Base-by-base conservation (phyloP, 495 filamentous ascomycete species). In the Lineolata rhizophorae region DNA sequence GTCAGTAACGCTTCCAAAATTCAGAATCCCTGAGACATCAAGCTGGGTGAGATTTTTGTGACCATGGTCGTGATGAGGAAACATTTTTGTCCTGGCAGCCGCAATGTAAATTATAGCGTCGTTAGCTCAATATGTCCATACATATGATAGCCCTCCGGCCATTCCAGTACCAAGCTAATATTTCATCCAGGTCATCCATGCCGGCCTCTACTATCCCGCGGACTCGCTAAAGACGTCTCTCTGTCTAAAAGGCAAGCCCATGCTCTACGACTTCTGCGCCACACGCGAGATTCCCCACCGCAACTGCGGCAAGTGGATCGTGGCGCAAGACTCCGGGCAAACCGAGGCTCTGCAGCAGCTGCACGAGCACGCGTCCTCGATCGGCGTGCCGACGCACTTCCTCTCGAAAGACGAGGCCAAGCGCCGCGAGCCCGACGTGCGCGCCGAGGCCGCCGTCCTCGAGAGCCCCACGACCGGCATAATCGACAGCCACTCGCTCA, bases 231-330 rank as follows among this genome's bases (percentile, higher is more conserved):
- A 97, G 52, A 82, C 87, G 0, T 50, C 51, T 1, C 70, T 97
- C 31, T 97, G 87, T 54, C 61, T 94, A 43, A 45, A 51, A 27
- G 87, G 87, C 35, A 67, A 68, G 31, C 43, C 72, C 25, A 57
- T 78, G 53, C 57, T 97, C 40, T 97, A 97, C 54, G 59, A 60
- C 6, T 67, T 84, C 30, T 94, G 85, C 60, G 45, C 55, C 1
- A 49, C 54, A 13, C 53, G 76, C 45, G 39, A 46, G 24, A 75
- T 95, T 32, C 72, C 75, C 0, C 63, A 83, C 56, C 57, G 57
- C 36, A 74, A 73, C 46, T 72, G 64, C 13, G 82, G 81, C 27
- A 97, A 97, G 61, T 93, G 90, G 82, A 73, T 97, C 41, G 72
- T 97, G 0, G 85, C 87, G 1, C 90, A 97, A 54, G 70, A 66